A percentile compares a stretch with the other conserved stretches of the same genome.
phyloP scores from a whole-genome alignment of 208 protist genomes.

The Leishmania mexicana region DNA sequence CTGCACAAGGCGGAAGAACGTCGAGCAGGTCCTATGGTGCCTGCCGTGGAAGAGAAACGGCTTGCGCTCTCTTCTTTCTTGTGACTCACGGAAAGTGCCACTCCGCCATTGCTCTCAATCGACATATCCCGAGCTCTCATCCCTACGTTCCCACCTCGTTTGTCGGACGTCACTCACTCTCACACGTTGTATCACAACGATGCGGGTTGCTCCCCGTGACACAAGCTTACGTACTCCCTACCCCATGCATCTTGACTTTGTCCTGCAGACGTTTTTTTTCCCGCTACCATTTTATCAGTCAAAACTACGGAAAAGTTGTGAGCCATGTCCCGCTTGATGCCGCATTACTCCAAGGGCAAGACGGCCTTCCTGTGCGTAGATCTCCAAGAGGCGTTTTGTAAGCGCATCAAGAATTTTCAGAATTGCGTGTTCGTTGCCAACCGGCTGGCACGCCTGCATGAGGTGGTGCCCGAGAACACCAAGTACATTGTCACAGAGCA shows the following conservation, averaged over 20 bases:
- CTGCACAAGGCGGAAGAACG: background rate
- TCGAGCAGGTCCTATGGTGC: background rate
- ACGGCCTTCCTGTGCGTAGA: slow-evolving; percentile 81
- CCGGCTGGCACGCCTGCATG: slow-evolving; percentile 57
- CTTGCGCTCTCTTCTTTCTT: background rate
- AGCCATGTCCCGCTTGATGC: slow-evolving; percentile 65
- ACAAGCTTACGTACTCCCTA: background rate
- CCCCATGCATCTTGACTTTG: background rate
- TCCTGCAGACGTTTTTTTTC: background rate
- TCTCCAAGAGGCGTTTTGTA: slow-evolving; percentile 68
- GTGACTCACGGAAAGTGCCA: background rate
- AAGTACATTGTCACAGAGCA: slow-evolving; percentile 86
- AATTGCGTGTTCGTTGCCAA: slow-evolving; percentile 86
- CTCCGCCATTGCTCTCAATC: background rate
- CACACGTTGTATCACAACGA: background rate
- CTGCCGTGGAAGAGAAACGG: background rate
- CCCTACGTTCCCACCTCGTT: background rate
- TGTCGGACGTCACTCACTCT: too few species aligned
- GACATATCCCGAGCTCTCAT: too few species aligned
- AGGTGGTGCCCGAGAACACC: slow-evolving; percentile 53
- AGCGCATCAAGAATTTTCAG: slow-evolving; percentile 60
- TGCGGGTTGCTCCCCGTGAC: background rate
- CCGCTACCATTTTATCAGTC: background rate
- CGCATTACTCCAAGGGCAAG: slow-evolving; percentile 62
- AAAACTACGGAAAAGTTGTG: background rate